phyloP scores from a whole-genome alignment of 2,329 filamentous ascomycete genomes.

The Bipolaris cookei region DNA sequence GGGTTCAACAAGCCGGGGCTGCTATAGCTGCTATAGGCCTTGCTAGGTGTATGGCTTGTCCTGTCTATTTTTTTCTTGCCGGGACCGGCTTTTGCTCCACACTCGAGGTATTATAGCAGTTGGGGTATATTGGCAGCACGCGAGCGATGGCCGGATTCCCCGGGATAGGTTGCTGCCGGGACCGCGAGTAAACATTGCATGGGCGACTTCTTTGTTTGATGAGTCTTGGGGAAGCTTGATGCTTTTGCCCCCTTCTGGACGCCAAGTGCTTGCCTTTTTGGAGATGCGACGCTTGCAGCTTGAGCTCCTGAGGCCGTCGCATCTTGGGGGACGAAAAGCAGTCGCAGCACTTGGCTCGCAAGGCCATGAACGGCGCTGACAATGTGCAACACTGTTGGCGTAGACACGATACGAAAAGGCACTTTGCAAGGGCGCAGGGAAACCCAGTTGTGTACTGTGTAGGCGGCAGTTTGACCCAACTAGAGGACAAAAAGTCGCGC shows the following conservation, averaged over 20 bases:
- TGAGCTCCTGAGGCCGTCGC: constrained; percentile 27
- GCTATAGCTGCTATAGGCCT: too few relatives aligned
- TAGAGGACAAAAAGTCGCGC: neutral
- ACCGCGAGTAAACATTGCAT: constrained; percentile 21
- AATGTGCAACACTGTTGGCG: neutral
- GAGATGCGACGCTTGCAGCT: constrained; percentile 24
- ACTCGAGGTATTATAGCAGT: neutral
- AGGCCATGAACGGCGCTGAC: neutral
- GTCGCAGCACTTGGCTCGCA: constrained; percentile 2
- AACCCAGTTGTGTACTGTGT: neutral
- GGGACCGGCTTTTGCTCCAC: constrained; percentile 1
- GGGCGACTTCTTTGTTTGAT: constrained; percentile 29
- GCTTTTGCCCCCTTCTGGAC: constrained; percentile 27
- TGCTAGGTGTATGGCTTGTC: too few relatives aligned
- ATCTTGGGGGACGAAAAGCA: constrained; percentile 14
- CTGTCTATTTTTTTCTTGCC: neutral
- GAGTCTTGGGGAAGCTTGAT: constrained; percentile 35
- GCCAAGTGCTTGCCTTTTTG: constrained; percentile 34
- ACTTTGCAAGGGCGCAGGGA: neutral
- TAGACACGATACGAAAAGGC: neutral
- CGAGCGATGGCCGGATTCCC: constrained; percentile 6
- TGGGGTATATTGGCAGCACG: constrained; percentile 1
- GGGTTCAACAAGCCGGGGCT: constrained; percentile 2
- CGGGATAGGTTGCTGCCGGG: constrained; percentile 19
- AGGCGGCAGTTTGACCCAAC: too few relatives aligned